Base-by-base conservation (phyloP, 106 monocot species). In the Narthecium ossifragum region DNA sequence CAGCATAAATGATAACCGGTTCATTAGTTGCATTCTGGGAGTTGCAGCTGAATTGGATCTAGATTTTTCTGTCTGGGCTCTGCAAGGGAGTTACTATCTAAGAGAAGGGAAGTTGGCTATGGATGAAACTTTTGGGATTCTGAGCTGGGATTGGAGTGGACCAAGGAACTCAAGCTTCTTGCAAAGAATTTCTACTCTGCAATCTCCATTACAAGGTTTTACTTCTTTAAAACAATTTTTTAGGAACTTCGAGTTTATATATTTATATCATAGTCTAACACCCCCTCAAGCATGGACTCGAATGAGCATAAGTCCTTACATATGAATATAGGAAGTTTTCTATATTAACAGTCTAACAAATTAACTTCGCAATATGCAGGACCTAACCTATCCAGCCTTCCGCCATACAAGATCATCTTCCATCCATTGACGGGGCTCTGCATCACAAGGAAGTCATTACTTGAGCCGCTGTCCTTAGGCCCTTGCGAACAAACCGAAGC, bases 391-490 rank as follows among this genome's bases (percentile, higher is more conserved):
- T 63, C 66, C 6, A 26, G 60, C 5, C 15, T 50, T 0, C 22
- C 43, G 8, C 57, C 68, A 1, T 75, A 80, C 73, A 49, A 34
- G 8, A 60, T 88, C n/a, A 13, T 89, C 25, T 80, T 80, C 65
- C 88, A 89, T 46, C 88, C 80, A 13, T 58, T 57, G 28, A 80
- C 71, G 4, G 88, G 88, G 12, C 64, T 57, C 0, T 89, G 88
- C n/a, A 51, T 89, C 4, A 5, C 65, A 25, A 65, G 39, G 40
- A 59, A 49, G 2, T 43, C 41, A 23, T 11, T 58, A 6, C 0
- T 50, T 0, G 49, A 53, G 33, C 33, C 61, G 8, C 57, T 68
- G 5, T 8, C 21, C 20, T 34, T 84, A 20, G 80, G 84, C 6
- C 59, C 74, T 9, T 89, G 88, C 62, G 34, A 26, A 6, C 37